A percentile compares a stretch with the other conserved stretches of the same genome.
phyloP scores from a whole-genome alignment of 768 basidiomycete species.

The Calvatia gigantea region DNA sequence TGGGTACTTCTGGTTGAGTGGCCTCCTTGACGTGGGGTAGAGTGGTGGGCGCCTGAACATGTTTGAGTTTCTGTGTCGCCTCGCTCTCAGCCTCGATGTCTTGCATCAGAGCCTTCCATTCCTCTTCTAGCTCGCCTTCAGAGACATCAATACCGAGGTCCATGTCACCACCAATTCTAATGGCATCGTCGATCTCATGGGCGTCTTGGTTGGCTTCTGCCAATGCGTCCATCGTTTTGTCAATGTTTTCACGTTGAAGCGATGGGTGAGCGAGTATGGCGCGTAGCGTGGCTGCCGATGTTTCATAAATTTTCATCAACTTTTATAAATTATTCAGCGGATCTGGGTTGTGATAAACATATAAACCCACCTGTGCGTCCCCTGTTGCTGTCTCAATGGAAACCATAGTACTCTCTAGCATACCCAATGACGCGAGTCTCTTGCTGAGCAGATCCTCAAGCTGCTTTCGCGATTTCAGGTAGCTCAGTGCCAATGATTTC shows the following conservation, averaged over 20 bases:
- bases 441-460: constrained; percentile 76
- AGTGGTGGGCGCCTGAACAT: background rate
- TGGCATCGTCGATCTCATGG: constrained; percentile 75
- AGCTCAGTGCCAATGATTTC: constrained; percentile 69
- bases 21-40: background rate
- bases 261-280: constrained; percentile 78
- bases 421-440: constrained; percentile 69
- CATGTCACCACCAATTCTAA: constrained; percentile 63
- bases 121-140: constrained; percentile 54
- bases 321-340: constrained; percentile 23
- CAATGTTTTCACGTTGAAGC: constrained; percentile 73
- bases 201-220: constrained; percentile 82
- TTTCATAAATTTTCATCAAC: constrained; percentile 86
- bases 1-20: background rate
- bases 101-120: constrained; percentile 52
- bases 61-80: constrained; percentile 9
- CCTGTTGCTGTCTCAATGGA: constrained; percentile 87
- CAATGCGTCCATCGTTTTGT: constrained; percentile 85
- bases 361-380: constrained; percentile 71
- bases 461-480: constrained; percentile 79
- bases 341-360: background rate
- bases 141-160: constrained; percentile 50
- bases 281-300: constrained; percentile 74
- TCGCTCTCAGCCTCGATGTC: constrained; percentile 25
- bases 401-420: constrained; percentile 71